Base-by-base conservation (phyloP, 139 green algal species). In the Volvox reticuliferus region DNA sequence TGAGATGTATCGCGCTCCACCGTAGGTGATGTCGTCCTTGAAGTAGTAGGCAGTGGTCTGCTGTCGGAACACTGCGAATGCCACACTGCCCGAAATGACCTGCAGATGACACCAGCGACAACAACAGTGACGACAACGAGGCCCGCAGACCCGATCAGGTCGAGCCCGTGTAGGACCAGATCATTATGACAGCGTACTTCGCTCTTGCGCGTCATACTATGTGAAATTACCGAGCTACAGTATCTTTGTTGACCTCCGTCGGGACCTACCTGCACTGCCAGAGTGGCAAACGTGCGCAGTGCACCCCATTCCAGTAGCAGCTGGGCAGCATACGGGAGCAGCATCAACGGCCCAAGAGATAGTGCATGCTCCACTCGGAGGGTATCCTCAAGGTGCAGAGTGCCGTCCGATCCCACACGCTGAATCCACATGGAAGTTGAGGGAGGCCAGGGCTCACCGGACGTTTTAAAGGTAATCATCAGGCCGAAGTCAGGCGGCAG, bases 1-100 rank as follows among this genome's bases (percentile, higher is more conserved):
- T 67, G 83, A 62, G 30, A 97, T 94, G 93, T 98, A 98, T 89
- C 94, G 86, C 44, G 95, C 96, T 28, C 93, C 92, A 67, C 94
- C 93, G 65, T 95, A 96, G 37, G 92, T 92, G 73, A 96, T 92
- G 87, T 94, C 95, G 44, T 94, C 93, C 71, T 93, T 75, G 68
- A 96, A 96, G 76, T 93, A 94, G 87, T 88, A 89, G 30, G 92
- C 93, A 9, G 91, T 95, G 26, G 94, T 96, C 81, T 94, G 93
- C 75, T 93, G 86, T 84, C 93, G 91, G 87, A 96, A 96, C 75
- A 96, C 94, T 77, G 94, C 95, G 84, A 97, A 96, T n/a, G 80
- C 76, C n/a, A 96, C 50, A 28, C 91, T 93, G 68, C 95, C 95
- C 91, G 95, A 35, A 82, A 89, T 67, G 28, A 92, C 32, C 91